Evolutionary conservation across 495 filamentous ascomycete species (phyloP), one percentile per base, ranked within the genome.

Genomic region (Neurospora discreta): DNA sequence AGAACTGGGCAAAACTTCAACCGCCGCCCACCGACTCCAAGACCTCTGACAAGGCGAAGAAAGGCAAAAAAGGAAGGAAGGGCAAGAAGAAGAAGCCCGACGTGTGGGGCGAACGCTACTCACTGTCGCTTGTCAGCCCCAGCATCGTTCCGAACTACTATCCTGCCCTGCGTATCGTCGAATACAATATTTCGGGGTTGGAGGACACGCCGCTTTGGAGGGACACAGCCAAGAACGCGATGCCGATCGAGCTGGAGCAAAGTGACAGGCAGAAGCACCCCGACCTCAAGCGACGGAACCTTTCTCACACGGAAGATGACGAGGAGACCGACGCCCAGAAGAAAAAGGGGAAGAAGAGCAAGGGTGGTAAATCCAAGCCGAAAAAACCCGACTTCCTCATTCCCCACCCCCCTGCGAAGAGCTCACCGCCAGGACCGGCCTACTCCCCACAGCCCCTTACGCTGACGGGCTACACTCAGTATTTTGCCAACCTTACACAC

Each of bases 91-190:
- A 83, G 58, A 85, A 85, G 74, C 84, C 82, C 69, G 88, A 86
- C 74, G 52, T 72, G 23, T 97, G 87, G 85, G 94, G 88, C 3
- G 95, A 98, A 77, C 87, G 95, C 44, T 99, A 92, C 80, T 89
- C 92, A 39, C 80, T 95, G 4, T 89, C 92, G 0, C 82, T 94
- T 46, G 91, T 97, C 69, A 85, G 89, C 20, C 91, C 95, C 1
- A 97, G 94, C 76, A 80, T 99, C 39, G 92, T 99, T 3, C 95
- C 95, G 0, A 98, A 95, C 74, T 97, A 92, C 79, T 97, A 95
- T 77, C 95, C 95, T 1, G 93, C 91, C 4, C 78, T 98, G 41
- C 86, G 95, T 4, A 87, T 98, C 30, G 83, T 94, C 70, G 93
- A 98, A 77, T 99, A 99, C 84, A 98, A 99, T 76, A 92, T 92